phyloP scores from a whole-genome alignment of 2,329 filamentous ascomycete genomes.

The Paraphaeosphaeria minitans region DNA sequence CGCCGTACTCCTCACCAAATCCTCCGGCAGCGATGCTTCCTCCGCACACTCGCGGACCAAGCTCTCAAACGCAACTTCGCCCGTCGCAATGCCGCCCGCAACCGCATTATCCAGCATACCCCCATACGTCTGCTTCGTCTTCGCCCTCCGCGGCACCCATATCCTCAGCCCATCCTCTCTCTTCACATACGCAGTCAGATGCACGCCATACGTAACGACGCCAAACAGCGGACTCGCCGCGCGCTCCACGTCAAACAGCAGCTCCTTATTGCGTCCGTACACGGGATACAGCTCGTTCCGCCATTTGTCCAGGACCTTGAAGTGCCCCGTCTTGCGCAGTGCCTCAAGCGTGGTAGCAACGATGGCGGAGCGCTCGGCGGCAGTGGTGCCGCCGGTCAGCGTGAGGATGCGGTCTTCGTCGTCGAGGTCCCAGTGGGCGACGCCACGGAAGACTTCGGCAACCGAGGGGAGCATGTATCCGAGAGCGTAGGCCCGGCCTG shows the following conservation, averaged over 20 bases:
- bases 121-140: conserved; percentile 82
- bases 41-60: conserved; percentile 85
- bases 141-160: conserved; percentile 81
- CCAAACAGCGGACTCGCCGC: conserved; percentile 51
- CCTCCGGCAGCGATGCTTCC: conserved; percentile 79
- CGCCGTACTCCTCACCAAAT: conserved; percentile 66
- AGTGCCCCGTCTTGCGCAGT: conserved; percentile 73
- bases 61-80: conserved; percentile 79
- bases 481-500: conserved; percentile 64
- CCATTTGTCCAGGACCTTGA: conserved; percentile 67
- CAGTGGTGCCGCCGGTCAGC: conserved; percentile 64
- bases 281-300: conserved; percentile 51
- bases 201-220: conserved; percentile 52
- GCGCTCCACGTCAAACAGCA: conserved; percentile 51
- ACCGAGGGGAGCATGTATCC: conserved; percentile 68
- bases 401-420: conserved; percentile 65
- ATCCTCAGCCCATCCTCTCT: conserved; percentile 68
- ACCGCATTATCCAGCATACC: conserved; percentile 96
- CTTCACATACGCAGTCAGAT: conserved; percentile 47
- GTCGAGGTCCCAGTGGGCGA: conserved; percentile 67
- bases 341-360: conserved; percentile 64
- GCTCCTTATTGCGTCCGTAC: conserved; percentile 45
- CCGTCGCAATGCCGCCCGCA: conserved; percentile 81
- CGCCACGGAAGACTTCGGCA: conserved; percentile 60
- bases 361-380: conserved; percentile 65